Evolutionary conservation across 306 rosid genomes (phyloP).

Genomic region (Quillaja saponaria): DNA sequence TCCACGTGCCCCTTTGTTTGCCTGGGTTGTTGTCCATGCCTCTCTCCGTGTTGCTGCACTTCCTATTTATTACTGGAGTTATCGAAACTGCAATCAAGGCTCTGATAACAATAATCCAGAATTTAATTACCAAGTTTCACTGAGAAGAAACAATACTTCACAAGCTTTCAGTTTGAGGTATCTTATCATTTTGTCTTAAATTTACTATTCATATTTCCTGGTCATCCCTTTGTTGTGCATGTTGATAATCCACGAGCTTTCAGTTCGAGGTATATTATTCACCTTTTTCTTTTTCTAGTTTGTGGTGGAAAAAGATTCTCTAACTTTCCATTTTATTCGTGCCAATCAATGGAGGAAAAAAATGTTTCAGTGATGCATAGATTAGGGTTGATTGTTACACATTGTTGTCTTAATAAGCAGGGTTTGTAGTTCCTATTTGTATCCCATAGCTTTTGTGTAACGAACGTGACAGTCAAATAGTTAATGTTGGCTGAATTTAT

Average conservation of each 20-base stretch:
- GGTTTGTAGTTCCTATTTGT: too few relatives aligned
- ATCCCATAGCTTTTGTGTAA: too few relatives aligned
- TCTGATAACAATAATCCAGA: constrained; percentile 52
- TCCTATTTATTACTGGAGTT: constrained; percentile 50
- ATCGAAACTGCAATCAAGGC: constrained; percentile 43
- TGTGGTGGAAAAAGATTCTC: not conserved
- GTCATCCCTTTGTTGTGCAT: constrained; percentile 1
- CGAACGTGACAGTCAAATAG: too few relatives aligned
- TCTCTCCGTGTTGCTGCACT: constrained; percentile 50
- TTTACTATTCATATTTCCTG: constrained; percentile 8
- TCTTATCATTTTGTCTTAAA: not conserved
- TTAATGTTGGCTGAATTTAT: too few relatives aligned
- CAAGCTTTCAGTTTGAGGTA: constrained; percentile 56
- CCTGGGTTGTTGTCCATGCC: constrained; percentile 53
- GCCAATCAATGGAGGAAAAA: too few relatives aligned
- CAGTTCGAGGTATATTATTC: too few relatives aligned
- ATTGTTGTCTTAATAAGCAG: too few relatives aligned
- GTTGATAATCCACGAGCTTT: not conserved
- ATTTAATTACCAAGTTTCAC: constrained; percentile 37
- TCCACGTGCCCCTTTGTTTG: constrained; percentile 47
- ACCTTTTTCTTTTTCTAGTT: constrained; percentile 12
- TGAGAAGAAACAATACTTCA: constrained; percentile 38
- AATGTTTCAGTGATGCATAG: too few relatives aligned
- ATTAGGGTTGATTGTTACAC: too few relatives aligned
- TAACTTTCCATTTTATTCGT: not conserved